Conservation (phyloP, 2,329 filamentous ascomycete genomes). For the Alternaria angustiovoidea region DNA sequence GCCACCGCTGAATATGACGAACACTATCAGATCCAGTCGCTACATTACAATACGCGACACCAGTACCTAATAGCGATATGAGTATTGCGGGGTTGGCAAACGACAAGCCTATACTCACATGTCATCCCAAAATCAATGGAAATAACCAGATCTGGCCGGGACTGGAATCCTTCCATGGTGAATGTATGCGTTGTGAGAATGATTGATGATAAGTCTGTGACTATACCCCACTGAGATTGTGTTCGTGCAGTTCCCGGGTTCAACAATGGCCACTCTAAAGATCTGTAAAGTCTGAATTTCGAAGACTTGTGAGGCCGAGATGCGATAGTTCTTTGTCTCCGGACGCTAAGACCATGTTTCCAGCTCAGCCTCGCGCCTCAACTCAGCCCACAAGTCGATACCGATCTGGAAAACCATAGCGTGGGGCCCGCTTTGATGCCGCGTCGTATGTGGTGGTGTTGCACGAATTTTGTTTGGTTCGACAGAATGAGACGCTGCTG, state of each 20-base stretch:
- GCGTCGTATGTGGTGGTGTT: not conserved
- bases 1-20: constrained; percentile 59
- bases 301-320: not conserved
- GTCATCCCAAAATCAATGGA: constrained; percentile 7
- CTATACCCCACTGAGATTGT: fast-evolving
- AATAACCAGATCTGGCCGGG: not conserved
- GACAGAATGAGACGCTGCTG: too few species aligned
- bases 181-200: not conserved
- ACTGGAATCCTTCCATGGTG: not conserved
- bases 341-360: too few species aligned
- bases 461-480: not conserved
- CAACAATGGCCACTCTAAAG: too few species aligned
- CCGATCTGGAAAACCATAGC: not conserved
- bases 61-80: constrained; percentile 31
- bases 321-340: not conserved
- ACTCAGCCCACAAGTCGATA: not conserved
- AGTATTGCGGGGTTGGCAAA: fast-evolving
- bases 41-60: constrained; percentile 48
- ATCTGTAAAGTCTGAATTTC: fast-evolving
- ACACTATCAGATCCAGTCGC: constrained; percentile 41
- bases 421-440: not conserved
- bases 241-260: too few species aligned
- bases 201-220: too few species aligned
- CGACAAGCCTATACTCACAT: not conserved
- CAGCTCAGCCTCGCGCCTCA: not conserved